Conservation (phyloP, 2,329 filamentous ascomycete genomes). For the Xylariaceae sp. region DNA sequence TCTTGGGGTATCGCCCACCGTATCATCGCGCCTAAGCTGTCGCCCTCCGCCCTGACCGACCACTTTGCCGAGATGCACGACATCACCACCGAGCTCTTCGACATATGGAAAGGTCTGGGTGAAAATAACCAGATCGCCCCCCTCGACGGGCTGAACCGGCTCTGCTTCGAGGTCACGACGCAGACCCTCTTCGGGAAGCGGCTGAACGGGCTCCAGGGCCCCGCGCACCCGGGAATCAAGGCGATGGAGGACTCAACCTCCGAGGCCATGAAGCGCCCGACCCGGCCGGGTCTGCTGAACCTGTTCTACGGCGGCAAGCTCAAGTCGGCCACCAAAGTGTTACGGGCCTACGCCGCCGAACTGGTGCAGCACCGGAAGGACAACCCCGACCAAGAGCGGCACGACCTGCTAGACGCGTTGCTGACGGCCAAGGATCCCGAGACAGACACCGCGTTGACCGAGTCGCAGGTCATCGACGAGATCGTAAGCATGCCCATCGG, state of each 20-base stretch:
- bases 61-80: slow-evolving; percentile 45
- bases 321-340: slow-evolving; percentile 44
- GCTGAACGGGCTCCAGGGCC: slow-evolving; percentile 41
- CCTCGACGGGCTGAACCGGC: slow-evolving; percentile 45
- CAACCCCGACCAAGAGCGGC: slow-evolving; percentile 45
- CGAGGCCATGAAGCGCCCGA: slow-evolving; percentile 52
- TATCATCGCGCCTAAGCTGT: slow-evolving; percentile 45
- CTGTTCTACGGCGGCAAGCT: slow-evolving; percentile 49
- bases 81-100: slow-evolving; percentile 44
- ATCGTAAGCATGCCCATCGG: slow-evolving; percentile 63
- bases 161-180: slow-evolving; percentile 48
- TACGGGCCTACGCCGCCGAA: slow-evolving; percentile 51
- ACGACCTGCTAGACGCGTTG: slow-evolving; percentile 57
- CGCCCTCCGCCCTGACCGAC: slow-evolving; percentile 30
- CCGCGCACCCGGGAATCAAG: slow-evolving; percentile 43
- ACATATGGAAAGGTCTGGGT: slow-evolving; percentile 42
- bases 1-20: slow-evolving; percentile 48
- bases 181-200: slow-evolving; percentile 47
- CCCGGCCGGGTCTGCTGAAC: slow-evolving; percentile 46
- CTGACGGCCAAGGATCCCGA: slow-evolving; percentile 55
- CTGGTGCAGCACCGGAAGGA: slow-evolving; percentile 52
- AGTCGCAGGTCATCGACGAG: slow-evolving; percentile 60
- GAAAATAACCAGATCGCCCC: slow-evolving; percentile 38
- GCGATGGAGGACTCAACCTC: slow-evolving; percentile 51
- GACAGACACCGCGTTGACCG: slow-evolving; percentile 51